Evolutionary conservation across 768 basidiomycete species (phyloP).

Genomic region (Lactifluus piperatus): DNA sequence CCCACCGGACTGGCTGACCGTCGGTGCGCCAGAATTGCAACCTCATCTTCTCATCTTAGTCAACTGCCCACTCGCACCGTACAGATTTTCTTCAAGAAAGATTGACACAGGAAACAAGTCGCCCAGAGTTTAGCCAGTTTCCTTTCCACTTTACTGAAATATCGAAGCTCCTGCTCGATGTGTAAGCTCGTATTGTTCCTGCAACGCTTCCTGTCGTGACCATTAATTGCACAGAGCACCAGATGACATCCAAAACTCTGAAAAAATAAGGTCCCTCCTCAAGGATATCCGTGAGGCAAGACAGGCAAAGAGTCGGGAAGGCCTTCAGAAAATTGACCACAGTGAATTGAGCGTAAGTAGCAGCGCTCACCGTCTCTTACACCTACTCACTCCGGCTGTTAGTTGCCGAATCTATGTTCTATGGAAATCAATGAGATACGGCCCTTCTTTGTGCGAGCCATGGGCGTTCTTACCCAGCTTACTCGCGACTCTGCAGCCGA

Average conservation of each 20-base stretch:
- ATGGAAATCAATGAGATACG: conserved; percentile 95
- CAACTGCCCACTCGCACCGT: background rate
- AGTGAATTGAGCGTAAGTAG: conserved; percentile 66
- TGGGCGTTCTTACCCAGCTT: conserved; percentile 63
- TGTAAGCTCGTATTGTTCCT: conserved; percentile 43
- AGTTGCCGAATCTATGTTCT: conserved; percentile 80
- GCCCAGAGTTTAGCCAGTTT: conserved; percentile 64
- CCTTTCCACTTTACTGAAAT: conserved; percentile 89
- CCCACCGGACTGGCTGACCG: conserved; percentile 80
- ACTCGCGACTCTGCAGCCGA: conserved; percentile 22
- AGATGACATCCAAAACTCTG: conserved; percentile 81
- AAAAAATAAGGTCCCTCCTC: conserved; percentile 73
- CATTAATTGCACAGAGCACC: conserved; percentile 54
- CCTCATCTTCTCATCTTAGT: background rate
- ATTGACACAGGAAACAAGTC: conserved; percentile 63
- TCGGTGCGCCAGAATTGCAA: conserved; percentile 48
- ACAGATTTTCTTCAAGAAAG: conserved; percentile 76
- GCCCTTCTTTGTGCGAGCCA: conserved; percentile 78
- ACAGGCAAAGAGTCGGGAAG: conserved; percentile 87
- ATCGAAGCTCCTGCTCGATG: conserved; percentile 86
- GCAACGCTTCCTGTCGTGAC: background rate
- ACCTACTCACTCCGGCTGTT: background rate
- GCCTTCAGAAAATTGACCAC: conserved; percentile 71
- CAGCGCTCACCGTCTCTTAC: background rate
- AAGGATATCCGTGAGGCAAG: conserved; percentile 95